phyloP scores from a whole-genome alignment of 192 early-diverging fungal genomes.

The Martensiomyces pterosporus region DNA sequence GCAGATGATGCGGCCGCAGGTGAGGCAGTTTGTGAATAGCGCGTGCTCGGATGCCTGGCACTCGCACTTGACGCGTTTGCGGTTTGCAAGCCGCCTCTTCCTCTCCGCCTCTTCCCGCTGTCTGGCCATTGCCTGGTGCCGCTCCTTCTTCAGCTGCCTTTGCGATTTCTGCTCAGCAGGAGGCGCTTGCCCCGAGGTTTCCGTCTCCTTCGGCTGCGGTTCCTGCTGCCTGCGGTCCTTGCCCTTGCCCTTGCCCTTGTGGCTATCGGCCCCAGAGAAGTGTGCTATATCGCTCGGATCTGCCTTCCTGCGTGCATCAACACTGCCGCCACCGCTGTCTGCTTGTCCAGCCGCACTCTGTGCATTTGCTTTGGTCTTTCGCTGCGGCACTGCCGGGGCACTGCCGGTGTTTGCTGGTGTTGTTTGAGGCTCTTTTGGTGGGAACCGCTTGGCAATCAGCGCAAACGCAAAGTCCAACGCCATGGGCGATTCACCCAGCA shows the following conservation, averaged over 20 bases:
- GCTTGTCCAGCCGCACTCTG: too few relatives aligned
- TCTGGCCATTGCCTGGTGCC: conserved; percentile 9
- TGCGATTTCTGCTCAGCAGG: conserved; percentile 17
- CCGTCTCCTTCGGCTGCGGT: background rate
- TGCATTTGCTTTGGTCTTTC: too few relatives aligned
- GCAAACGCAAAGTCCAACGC: conserved; percentile 33
- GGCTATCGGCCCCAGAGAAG: background rate
- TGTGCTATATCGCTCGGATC: background rate
- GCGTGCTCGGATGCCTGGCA: conserved; percentile 47
- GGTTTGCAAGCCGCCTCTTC: conserved; percentile 10
- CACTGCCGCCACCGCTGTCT: background rate
- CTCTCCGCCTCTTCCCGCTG: conserved; percentile 20
- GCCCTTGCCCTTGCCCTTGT: too few relatives aligned
- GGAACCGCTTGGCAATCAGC: conserved; percentile 42
- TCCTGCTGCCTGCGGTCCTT: background rate
- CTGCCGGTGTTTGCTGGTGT: conserved; percentile 2
- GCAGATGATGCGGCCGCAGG: conserved; percentile 54
- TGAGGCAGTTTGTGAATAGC: conserved; percentile 51
- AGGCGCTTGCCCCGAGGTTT: too few relatives aligned
- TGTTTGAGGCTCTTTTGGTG: conserved; percentile 3
- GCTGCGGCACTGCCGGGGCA: conserved; percentile 5
- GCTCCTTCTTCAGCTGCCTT: conserved; percentile 34
- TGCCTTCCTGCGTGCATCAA: conserved; percentile 5
- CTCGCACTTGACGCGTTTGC: conserved; percentile 41
- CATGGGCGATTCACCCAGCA: conserved; percentile 45